Conservation (phyloP, 768 basidiomycete genomes). For the Hericium rajendrae region DNA sequence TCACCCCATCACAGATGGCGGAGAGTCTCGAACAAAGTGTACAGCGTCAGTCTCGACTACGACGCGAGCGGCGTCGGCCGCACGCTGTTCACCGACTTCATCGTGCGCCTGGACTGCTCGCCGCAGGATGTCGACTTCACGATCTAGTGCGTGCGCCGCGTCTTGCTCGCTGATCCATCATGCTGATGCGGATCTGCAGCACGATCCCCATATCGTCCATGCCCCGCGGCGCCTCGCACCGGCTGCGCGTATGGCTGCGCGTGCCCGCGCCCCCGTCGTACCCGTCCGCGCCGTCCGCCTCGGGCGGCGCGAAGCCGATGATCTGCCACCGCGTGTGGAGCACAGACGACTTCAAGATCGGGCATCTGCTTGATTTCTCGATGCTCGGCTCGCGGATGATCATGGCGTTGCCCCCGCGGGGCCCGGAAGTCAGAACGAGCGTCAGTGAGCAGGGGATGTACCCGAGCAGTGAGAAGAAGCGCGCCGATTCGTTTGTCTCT, state of each 20-base stretch:
- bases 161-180: not conserved
- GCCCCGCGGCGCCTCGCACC: constrained; percentile 49
- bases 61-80: constrained; percentile 54
- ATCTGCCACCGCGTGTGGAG: constrained; percentile 62
- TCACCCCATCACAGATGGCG: constrained; percentile 35
- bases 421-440: constrained; percentile 1
- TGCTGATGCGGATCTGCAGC: constrained; percentile 21
- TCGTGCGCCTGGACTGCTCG: constrained; percentile 44
- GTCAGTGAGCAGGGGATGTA: constrained; percentile 4
- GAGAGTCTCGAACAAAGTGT: constrained; percentile 31
- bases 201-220: constrained; percentile 44
- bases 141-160: constrained; percentile 40
- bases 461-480: not conserved
- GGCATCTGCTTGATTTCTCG: constrained; percentile 45
- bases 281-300: constrained; percentile 18
- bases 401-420: constrained; percentile 31
- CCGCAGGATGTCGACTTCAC: constrained; percentile 45
- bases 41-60: constrained; percentile 52
- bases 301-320: constrained; percentile 7
- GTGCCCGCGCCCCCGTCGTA: constrained; percentile 29
- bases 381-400: constrained; percentile 38
- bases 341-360: constrained; percentile 51
- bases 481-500: not conserved
- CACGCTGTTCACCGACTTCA: constrained; percentile 41
- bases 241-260: constrained; percentile 55